phyloP scores from a whole-genome alignment of 139 green algal species.

The Chlamydomonas sp. region DNA sequence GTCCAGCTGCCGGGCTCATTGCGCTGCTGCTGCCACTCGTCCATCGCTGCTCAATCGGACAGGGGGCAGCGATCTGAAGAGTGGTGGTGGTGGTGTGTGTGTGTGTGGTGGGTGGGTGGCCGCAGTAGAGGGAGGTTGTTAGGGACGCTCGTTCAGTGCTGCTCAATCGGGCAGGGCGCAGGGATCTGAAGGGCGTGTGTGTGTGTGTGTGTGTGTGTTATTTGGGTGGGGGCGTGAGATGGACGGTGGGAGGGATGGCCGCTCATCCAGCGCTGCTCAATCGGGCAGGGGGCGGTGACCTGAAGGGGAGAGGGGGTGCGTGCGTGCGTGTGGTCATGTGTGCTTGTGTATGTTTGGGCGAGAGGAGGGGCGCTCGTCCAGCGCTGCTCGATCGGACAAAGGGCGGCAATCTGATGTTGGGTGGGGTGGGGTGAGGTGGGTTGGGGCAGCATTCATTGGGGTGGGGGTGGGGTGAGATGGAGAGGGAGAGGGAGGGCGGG shows the following conservation, averaged over 20 bases:
- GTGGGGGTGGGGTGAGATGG: neutral
- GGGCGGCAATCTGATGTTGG: neutral
- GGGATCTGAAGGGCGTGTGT: conserved; percentile 38
- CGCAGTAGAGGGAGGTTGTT: conserved; percentile 8
- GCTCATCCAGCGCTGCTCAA: conserved; percentile 93
- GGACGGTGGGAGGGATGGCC: conserved; percentile 31
- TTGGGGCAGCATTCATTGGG: neutral
- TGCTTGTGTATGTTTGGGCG: neutral
- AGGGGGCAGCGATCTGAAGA: conserved; percentile 62
- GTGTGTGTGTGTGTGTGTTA: neutral
- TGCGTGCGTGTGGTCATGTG: neutral
- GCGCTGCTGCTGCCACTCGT: conserved; percentile 48
- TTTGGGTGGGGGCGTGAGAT: neutral
- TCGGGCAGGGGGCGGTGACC: conserved; percentile 77
- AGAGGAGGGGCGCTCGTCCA: neutral
- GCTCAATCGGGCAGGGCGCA: conserved; percentile 88
- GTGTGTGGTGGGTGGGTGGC: neutral
- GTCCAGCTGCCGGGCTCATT: conserved; percentile 66
- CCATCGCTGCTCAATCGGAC: conserved; percentile 96
- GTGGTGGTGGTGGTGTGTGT: neutral
- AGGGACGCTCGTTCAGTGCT: conserved; percentile 81
- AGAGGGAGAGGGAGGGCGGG: neutral
- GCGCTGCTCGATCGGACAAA: conserved; percentile 2
- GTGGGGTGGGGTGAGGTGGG: neutral
- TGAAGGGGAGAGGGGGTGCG: neutral